A percentile compares a stretch with the other conserved stretches of the same genome.
phyloP scores from a whole-genome alignment of 371 early-diverging fungal genomes.

The Nematocida homosporus region DNA sequence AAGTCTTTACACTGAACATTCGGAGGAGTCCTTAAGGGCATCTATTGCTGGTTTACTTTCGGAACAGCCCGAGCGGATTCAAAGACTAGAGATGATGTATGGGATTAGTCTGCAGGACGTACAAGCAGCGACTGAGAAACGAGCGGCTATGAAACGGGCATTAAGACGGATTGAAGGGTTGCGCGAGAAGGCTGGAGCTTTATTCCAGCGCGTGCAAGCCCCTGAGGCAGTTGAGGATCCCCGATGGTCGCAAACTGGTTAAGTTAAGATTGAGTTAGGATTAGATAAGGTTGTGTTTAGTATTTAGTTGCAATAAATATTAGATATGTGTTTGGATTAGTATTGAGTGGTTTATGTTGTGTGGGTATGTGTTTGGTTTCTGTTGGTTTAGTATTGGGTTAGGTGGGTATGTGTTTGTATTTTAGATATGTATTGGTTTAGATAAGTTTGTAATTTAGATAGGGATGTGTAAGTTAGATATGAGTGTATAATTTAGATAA shows the following conservation, averaged over 20 bases:
- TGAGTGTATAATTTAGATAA: too few relatives aligned
- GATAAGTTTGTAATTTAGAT: too few relatives aligned
- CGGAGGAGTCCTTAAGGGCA: slow-evolving; percentile 47
- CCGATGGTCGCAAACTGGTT: slow-evolving; percentile 30
- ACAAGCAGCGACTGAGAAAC: slow-evolving; percentile 37
- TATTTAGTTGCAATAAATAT: too few relatives aligned
- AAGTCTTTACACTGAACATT: slow-evolving; percentile 9
- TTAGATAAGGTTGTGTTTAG: too few relatives aligned
- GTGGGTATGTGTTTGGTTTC: too few relatives aligned
- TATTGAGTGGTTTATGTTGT: too few relatives aligned
- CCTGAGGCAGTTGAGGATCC: not conserved
- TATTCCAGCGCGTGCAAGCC: slow-evolving; percentile 5
- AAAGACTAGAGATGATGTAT: slow-evolving; percentile 16
- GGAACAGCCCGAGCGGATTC: slow-evolving; percentile 29
- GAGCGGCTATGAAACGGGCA: slow-evolving; percentile 32
- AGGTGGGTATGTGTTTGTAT: too few relatives aligned
- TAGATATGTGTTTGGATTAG: too few relatives aligned
- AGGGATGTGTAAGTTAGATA: too few relatives aligned
- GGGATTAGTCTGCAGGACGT: slow-evolving; percentile 25
- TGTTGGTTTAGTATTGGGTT: too few relatives aligned
- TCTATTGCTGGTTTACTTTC: slow-evolving; percentile 34
- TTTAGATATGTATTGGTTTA: too few relatives aligned
- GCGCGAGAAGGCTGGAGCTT: slow-evolving; percentile 44
- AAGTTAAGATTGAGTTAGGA: too few relatives aligned
- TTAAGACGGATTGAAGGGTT: slow-evolving; percentile 44